Evolutionary conservation across 2,329 filamentous ascomycete genomes (phyloP), one percentile per base, ranked within the genome.

Genomic region (Hypocrella siamensis): DNA sequence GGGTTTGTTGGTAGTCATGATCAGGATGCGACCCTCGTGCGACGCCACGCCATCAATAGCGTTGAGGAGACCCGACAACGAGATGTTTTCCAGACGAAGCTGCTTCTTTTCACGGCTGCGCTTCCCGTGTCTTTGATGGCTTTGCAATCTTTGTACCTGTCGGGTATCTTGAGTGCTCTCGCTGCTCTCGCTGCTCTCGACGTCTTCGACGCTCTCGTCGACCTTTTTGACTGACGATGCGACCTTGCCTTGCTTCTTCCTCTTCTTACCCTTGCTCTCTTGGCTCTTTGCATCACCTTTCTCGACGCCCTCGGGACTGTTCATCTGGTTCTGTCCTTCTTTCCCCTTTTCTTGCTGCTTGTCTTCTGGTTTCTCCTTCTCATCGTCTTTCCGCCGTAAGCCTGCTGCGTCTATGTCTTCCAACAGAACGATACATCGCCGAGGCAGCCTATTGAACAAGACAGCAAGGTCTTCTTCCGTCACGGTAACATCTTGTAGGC

Each of bases 1-100:
- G 3, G 77, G 76, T 37, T 73, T 68, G 52, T 88, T 90, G 19
- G 79, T 84, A 0, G 81, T 86, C 77, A 86, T 84, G 56, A 88
- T 75, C 14, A 88, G 65, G 10, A 88, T 70, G 28, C 79, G 70
- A 17, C 80, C 81, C 54, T 88, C 81, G 43, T 82, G 79, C 3
- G 75, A 79, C 1, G 78, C 79, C 1, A 85, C 80, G 33, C 83
- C 80, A 45, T 92, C 82, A 37, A 92, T 83, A 35, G 79, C 78
- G 51, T 92, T 92, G 31, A 92, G 65, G 1, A 92, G 64, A 1
- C 81, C 81, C 0, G 79, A 82, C 3, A 90, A 64, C 1, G 79
- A 81, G 41, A 86, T 82, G n/a, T 65, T 44, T 24, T 56, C 46
- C 14, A 42, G 14, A n/a, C n/a, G n/a, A 22, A 46, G 17, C 31